phyloP scores from a whole-genome alignment of 306 rosid species.

The Prunus persica region DNA sequence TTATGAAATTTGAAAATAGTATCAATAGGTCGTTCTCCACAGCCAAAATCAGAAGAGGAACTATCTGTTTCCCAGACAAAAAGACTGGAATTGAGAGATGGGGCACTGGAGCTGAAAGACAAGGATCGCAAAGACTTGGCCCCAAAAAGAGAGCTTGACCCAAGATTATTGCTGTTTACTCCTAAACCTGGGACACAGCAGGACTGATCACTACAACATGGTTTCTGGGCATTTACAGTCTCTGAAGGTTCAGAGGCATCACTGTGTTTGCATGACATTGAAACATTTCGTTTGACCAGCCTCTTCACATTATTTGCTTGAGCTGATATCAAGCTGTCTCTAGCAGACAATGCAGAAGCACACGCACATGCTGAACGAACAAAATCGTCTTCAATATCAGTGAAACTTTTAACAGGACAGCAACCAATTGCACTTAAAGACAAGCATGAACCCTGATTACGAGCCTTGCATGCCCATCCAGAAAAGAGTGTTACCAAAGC shows the following conservation, averaged over 20 bases:
- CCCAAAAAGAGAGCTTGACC: conserved; percentile 67
- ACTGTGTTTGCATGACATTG: conserved; percentile 39
- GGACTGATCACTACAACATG: conserved; percentile 59
- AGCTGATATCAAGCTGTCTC: conserved; percentile 45
- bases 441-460: conserved; percentile 76
- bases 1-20: conserved; percentile 97
- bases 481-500: conserved; percentile 90
- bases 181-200: conserved; percentile 96
- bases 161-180: conserved; percentile 79
- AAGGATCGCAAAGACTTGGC: conserved; percentile 84
- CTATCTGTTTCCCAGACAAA: conserved; percentile 87
- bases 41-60: conserved; percentile 53
- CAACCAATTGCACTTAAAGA: conserved; percentile 71
- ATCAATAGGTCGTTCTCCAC: conserved; percentile 92
- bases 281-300: conserved; percentile 51
- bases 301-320: conserved; percentile 53
- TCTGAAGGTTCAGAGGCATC: conserved; percentile 39
- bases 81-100: conserved; percentile 93
- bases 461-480: conserved; percentile 99
- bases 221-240: conserved; percentile 41
- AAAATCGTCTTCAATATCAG: conserved; percentile 69
- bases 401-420: conserved; percentile 70
- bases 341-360: conserved; percentile 51
- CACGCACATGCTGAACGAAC: conserved; percentile 47
- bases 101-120: conserved; percentile 79